Base-by-base conservation (phyloP, 345 rosid species). In the Nephelium lappaceum region DNA sequence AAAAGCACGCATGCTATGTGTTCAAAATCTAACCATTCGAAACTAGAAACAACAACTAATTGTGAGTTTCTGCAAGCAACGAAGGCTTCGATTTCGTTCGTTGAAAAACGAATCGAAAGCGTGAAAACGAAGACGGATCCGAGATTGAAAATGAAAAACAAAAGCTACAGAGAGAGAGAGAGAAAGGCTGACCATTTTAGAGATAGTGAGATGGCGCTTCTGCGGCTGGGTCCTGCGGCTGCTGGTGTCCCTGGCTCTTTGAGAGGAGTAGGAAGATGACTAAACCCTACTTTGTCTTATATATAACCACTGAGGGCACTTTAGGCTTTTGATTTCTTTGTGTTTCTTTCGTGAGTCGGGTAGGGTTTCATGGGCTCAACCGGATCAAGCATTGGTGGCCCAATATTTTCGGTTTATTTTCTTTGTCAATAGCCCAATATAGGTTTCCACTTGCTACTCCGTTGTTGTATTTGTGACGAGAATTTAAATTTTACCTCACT, bases 281-380 rank as follows among this genome's bases (percentile, higher is more conserved):
- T 63, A 27, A 75, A 75, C 78, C 78, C 78, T 75, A 75, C n/a
- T 19, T 64, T 64, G 19, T 5, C 10, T 62, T 62, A 24, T 63
- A 43, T 74, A 74, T 74, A 62, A 0, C 3, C 18, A 15, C 41
- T 16, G 60, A 9, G 69, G 77, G 69, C 49, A 43, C 43, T 63
- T 63, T 62, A 74, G 43, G 77, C 43, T 43, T 63, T 63, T 63
- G 43, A 16, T 18, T 23, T 10, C 1, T 27, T 53, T 38, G 18
- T 12, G 0, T 19, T 53, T 21, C 19, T 11, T 53, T 31, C 0
- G 8, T 49, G 39, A 71, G 11, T 19, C 47, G 38, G 53, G 31
- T 57, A 12, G 55, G 41, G 15, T 60, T 71, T 31, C 3, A 27
- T 71, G 75, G 75, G 75, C 45, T 71, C 12, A 71, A 27, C 23